These are phyloP conservation scores for Saturnispora serradocipensis DNA, from an alignment of 805 yeast genomes.

Conservation along the genomic window DNA sequence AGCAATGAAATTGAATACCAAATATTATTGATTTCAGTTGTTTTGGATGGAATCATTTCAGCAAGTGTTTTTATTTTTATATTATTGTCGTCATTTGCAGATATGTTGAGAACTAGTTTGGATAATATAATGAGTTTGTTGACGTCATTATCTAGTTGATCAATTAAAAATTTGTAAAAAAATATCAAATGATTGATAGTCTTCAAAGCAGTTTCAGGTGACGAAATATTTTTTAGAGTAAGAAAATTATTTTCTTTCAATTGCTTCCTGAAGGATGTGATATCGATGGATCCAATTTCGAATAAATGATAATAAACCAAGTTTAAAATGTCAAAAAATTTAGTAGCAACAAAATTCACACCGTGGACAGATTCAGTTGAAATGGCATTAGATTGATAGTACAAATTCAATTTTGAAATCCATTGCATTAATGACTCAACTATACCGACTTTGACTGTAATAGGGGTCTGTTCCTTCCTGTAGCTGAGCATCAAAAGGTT, in stretches of 20 bases:
- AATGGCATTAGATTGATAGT: conserved; percentile 23
- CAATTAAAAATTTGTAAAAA: conserved; percentile 22
- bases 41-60: conserved; percentile 11
- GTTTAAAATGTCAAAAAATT: conserved; percentile 22
- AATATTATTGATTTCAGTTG: conserved; percentile 13
- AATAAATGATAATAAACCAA: conserved; percentile 19
- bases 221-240: conserved; percentile 7
- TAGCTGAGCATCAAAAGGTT: conserved; percentile 16
- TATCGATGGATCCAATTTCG: conserved; percentile 11
- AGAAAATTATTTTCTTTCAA: conserved; percentile 15
- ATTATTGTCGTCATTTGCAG: not conserved
- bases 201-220: conserved; percentile 16
- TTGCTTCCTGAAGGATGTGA: conserved; percentile 10
- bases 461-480: conserved; percentile 10
- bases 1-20: conserved; percentile 24
- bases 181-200: conserved; percentile 22
- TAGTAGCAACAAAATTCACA: conserved; percentile 24
- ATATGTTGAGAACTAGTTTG: conserved; percentile 18
- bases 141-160: conserved; percentile 27
- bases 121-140: conserved; percentile 26
- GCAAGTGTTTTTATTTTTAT: conserved; percentile 17
- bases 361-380: conserved; percentile 18
- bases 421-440: conserved; percentile 26
- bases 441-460: conserved; percentile 19
- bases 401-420: conserved; percentile 24